Percentiles rank a stretch among this genome's conserved stretches.
Conservation (phyloP, 345 rosid genomes). For the Xanthoceras sorbifolium region DNA sequence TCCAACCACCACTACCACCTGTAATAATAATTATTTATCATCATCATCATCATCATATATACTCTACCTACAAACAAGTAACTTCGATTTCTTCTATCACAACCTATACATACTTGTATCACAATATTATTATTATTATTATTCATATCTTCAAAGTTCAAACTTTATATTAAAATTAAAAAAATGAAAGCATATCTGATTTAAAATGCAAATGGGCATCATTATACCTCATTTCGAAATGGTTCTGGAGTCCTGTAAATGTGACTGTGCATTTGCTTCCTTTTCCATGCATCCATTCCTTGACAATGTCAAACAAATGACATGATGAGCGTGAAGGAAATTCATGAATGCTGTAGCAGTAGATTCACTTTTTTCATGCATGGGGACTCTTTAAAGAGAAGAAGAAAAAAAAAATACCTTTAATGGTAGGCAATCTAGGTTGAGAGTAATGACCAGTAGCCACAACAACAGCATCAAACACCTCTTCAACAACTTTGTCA, state of each 20-base stretch:
- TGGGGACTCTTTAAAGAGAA: too few species aligned
- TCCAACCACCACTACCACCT: conserved; percentile 88
- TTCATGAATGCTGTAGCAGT: background rate
- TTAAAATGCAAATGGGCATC: too few species aligned
- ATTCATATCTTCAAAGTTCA: too few species aligned
- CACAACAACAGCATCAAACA: conserved; percentile 88
- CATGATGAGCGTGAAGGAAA: conserved; percentile 20
- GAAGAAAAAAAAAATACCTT: conserved; percentile 44
- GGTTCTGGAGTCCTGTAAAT: conserved; percentile 78
- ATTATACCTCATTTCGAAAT: conserved; percentile 78
- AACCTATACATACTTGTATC: too few species aligned
- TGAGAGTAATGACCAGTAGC: conserved; percentile 91
- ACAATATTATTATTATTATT: too few species aligned
- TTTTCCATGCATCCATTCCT: conserved; percentile 88
- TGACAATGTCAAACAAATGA: conserved; percentile 14
- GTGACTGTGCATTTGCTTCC: conserved; percentile 89
- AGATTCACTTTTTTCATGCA: background rate
- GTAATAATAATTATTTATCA: background rate
- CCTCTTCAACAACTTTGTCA: conserved; percentile 58
- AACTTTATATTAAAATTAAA: too few species aligned
- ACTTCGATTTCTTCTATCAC: too few species aligned
- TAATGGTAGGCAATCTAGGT: conserved; percentile 75
- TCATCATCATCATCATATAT: background rate
- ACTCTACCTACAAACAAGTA: too few species aligned
- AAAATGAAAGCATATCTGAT: too few species aligned